Evolutionary conservation across 164 flowering plant genomes (phyloP), one percentile per base, ranked within the genome.

Genomic region (Buxus sempervirens): DNA sequence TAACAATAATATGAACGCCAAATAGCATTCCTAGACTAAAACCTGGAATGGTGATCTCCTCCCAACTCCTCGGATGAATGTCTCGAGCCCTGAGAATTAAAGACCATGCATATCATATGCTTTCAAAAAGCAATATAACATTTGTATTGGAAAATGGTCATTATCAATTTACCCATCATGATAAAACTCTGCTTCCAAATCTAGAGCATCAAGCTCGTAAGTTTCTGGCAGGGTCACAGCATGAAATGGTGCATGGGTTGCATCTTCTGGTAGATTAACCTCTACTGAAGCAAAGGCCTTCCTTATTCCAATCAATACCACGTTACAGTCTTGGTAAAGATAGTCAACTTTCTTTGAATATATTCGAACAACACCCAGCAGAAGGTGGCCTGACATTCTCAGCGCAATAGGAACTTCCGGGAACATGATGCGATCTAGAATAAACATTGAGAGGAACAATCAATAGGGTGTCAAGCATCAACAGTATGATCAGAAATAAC

Each of bases 321-420:
- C 77, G 59, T 79, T 81, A 69, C 94, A 87, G 65, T 96, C 99
- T 10, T 86, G 81, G 65, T 58, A 74, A 14, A 93, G 76, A 72
- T 84, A 88, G 5, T 90, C 97, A 42, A 90, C 93, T 77, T 96
- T 85, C 86, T 83, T 93, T 4, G 98, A 85, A 66, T 91, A 91
- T 70, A 96, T 93, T 55, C 99, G 81, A 63, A 90, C 98, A 67
- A 96, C 91, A 19, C 99, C 98, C 69, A 93, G 62, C 26, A 96
- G 80, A 72, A 96, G 96, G 78, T 87, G 88, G 21, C 88, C 93
- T 0, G 93, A 86, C 88, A 88, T 77, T 70, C 99, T 79, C 70
- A 93, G 75, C 0, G 98, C 97, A 68, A 96, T 84, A 0, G 97
- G 98, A 5, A 88, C 96, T 66, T 87, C 90, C 0, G 97, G 92